Percentiles rank a stretch among this genome's conserved stretches.
Evolutionary conservation across 1,284 basidiomycete species (phyloP).

Genomic region (Vanrija pseudolonga): DNA sequence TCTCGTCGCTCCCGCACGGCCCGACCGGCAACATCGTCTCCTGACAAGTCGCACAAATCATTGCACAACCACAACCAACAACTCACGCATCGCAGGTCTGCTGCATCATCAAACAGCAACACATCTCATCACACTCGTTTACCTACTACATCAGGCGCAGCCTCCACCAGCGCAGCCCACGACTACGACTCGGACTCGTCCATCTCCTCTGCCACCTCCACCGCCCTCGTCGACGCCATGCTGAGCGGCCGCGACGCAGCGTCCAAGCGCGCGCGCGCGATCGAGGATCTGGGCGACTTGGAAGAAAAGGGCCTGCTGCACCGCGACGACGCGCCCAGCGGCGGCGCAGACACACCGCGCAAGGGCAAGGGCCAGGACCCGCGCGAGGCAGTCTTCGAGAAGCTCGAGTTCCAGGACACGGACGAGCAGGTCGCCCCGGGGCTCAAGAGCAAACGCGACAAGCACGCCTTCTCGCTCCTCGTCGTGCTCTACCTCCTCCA

Average conservation of each 20-base stretch:
- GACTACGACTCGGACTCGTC: not conserved
- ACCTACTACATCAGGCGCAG: not conserved
- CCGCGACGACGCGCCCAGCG: not conserved
- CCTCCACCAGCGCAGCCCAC: too few species aligned
- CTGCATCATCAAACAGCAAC: too few species aligned
- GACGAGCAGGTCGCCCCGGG: constrained; percentile 21
- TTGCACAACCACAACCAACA: too few species aligned
- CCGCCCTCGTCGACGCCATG: constrained; percentile 4
- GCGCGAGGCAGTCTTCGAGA: constrained; percentile 16
- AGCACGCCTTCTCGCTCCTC: constrained; percentile 77
- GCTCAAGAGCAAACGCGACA: constrained; percentile 56
- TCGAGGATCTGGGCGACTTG: constrained; percentile 38
- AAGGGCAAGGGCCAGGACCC: not conserved
- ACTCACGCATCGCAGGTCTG: too few species aligned
- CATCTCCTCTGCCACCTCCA: not conserved
- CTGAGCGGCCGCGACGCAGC: constrained; percentile 5
- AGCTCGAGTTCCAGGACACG: constrained; percentile 23
- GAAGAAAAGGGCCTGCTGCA: constrained; percentile 43
- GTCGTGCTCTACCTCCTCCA: constrained; percentile 77
- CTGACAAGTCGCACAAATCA: too few species aligned
- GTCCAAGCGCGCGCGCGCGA: constrained; percentile 28
- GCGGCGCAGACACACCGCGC: not conserved
- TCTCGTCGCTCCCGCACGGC: too few species aligned
- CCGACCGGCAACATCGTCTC: too few species aligned
- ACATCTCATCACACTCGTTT: not conserved